These are phyloP conservation scores for Heterotrichella gracilis DNA, from an alignment of 352 stramenopile genomes.

Conservation along the genomic window DNA sequence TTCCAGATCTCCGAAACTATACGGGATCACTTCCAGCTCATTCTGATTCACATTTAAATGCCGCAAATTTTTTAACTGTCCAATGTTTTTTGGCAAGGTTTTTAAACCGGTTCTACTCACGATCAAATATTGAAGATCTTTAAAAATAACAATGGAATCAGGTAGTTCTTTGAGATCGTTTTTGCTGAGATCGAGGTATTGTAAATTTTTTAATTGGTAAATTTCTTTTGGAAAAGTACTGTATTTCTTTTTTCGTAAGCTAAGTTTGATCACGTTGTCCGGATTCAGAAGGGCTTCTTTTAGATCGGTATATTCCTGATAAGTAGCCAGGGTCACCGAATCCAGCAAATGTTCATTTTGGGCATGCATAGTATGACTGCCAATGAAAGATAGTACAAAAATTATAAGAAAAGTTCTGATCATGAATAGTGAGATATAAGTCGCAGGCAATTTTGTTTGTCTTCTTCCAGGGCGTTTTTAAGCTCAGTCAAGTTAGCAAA, in stretches of 20 bases:
- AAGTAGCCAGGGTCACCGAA: not conserved
- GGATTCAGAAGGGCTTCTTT: not conserved
- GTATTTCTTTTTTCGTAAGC: not conserved
- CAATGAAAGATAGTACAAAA: not conserved
- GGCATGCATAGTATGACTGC: not conserved
- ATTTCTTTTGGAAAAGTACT: not conserved
- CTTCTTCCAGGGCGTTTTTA: not conserved
- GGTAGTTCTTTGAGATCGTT: not conserved
- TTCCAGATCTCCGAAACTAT: not conserved
- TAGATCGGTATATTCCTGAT: constrained; percentile 4
- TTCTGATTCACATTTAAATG: not conserved
- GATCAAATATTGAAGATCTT: not conserved
- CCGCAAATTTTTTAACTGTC: not conserved
- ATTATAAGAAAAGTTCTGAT: not conserved
- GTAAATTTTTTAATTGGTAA: not conserved
- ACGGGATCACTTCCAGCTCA: not conserved
- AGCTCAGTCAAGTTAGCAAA: not conserved
- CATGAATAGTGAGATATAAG: not conserved
- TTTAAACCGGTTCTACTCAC: not conserved
- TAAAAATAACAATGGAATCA: not conserved
- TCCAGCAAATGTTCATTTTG: not conserved
- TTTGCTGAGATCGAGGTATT: not conserved
- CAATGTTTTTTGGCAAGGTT: not conserved
- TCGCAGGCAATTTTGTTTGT: not conserved
- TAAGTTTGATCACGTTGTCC: not conserved